These are phyloP conservation scores for Sporothrix luriei DNA, from an alignment of 2,329 filamentous ascomycete genomes.

Conservation along the genomic window DNA sequence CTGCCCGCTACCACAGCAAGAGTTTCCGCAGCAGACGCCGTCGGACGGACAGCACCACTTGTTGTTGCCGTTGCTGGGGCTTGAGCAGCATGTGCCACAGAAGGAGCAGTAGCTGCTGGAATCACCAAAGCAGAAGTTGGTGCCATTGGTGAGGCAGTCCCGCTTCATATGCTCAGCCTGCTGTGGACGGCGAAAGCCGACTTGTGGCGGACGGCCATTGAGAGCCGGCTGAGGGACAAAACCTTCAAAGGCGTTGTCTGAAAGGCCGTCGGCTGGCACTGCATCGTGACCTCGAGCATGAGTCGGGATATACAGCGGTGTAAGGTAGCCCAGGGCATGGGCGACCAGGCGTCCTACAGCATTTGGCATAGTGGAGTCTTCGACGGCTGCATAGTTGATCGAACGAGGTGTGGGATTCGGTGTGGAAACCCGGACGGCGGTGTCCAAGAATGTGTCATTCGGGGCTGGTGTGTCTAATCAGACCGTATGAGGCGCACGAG, in stretches of 20 bases:
- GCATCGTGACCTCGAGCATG: neutral
- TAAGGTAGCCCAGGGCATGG: conserved; percentile 27
- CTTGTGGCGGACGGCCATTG: conserved; percentile 36
- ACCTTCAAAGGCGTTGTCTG: conserved; percentile 14
- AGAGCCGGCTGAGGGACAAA: conserved; percentile 32
- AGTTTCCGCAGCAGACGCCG: conserved; percentile 40
- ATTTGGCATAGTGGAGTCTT: conserved; percentile 27
- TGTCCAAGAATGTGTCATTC: neutral
- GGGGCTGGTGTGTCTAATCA: neutral
- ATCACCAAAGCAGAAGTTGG: conserved; percentile 43
- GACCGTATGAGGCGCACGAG: neutral
- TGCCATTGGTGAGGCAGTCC: conserved; percentile 42
- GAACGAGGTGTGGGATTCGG: too few relatives aligned
- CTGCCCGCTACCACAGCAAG: conserved; percentile 42
- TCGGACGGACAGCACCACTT: conserved; percentile 40
- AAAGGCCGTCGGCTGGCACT: neutral
- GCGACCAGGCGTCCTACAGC: conserved; percentile 34
- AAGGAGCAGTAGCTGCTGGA: conserved; percentile 39
- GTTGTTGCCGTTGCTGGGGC: conserved; percentile 32
- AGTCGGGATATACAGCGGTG: neutral
- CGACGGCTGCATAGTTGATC: conserved; percentile 28
- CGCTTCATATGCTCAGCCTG: conserved; percentile 35
- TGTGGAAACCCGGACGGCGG: too few relatives aligned
- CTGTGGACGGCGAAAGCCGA: conserved; percentile 31
- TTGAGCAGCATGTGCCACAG: conserved; percentile 41